A percentile compares a stretch with the other conserved stretches of the same genome.
These are phyloP conservation scores for Penicillium nucicola DNA, from an alignment of 495 filamentous ascomycete genomes.

Conservation along the genomic window DNA sequence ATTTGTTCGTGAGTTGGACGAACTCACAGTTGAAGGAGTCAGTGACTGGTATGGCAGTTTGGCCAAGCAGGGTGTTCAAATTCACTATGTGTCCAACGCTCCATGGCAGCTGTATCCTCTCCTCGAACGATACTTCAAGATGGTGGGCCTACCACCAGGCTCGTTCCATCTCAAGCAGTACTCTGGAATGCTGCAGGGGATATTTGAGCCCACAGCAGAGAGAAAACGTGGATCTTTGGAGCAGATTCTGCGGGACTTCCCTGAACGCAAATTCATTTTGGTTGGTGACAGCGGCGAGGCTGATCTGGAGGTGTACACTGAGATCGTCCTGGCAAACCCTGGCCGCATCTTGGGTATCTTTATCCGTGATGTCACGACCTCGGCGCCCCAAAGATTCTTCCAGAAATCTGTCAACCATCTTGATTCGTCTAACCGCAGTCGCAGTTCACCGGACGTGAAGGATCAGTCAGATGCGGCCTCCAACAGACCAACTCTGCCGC, in stretches of 20 bases:
- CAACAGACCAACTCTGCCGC: slow-evolving; percentile 37
- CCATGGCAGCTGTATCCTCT: slow-evolving; percentile 96
- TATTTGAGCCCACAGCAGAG: slow-evolving; percentile 96
- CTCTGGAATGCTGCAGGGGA: slow-evolving; percentile 90
- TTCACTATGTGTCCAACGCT: slow-evolving; percentile 92
- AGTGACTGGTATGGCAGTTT: slow-evolving; percentile 81
- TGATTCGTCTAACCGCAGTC: slow-evolving; percentile 18
- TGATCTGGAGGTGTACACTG: slow-evolving; percentile 95
- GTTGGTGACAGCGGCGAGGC: slow-evolving; percentile 96
- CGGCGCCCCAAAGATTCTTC: slow-evolving; percentile 67
- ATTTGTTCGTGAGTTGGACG: slow-evolving; percentile 79
- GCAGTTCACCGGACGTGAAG: slow-evolving; percentile 27
- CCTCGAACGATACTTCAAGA: slow-evolving; percentile 74
- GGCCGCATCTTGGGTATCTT: slow-evolving; percentile 81
- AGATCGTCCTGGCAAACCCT: slow-evolving; percentile 79
- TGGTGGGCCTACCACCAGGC: slow-evolving; percentile 76
- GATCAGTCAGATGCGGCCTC: slow-evolving; percentile 23
- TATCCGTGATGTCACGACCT: slow-evolving; percentile 90
- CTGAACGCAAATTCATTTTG: slow-evolving; percentile 81
- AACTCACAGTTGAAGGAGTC: slow-evolving; percentile 82
- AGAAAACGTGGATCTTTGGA: slow-evolving; percentile 86
- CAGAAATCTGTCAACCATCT: slow-evolving; percentile 59
- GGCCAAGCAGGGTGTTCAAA: slow-evolving; percentile 71
- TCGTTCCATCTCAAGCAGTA: slow-evolving; percentile 96
- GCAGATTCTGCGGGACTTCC: slow-evolving; percentile 83